Evolutionary conservation across 2,329 filamentous ascomycete genomes (phyloP).

Genomic region (Pestalotiopsis sp.): DNA sequence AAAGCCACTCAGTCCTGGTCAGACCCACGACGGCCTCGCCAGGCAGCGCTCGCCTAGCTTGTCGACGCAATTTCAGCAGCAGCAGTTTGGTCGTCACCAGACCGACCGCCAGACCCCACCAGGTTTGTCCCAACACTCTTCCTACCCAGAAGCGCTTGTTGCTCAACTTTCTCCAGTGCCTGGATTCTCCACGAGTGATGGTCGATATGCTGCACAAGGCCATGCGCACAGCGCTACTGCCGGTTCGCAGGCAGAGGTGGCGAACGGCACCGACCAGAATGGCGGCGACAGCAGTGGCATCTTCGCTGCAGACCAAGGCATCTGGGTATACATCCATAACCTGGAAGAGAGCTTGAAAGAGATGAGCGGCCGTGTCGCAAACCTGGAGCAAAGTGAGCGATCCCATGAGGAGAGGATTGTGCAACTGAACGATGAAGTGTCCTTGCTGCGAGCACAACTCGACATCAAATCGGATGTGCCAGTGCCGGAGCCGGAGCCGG

Average conservation of each 20-base stretch:
- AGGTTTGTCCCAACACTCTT: slow-evolving; percentile 44
- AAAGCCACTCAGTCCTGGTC: slow-evolving; percentile 73
- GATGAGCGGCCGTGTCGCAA: slow-evolving; percentile 45
- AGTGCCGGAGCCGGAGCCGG: slow-evolving; percentile 15
- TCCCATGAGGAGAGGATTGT: slow-evolving; percentile 39
- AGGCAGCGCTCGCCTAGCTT: slow-evolving; percentile 69
- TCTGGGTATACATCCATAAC: slow-evolving; percentile 74
- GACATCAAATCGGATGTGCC: slow-evolving; percentile 25
- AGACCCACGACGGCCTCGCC: slow-evolving; percentile 53
- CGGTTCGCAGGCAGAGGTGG: slow-evolving; percentile 32
- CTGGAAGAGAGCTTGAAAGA: slow-evolving; percentile 64
- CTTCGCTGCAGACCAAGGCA: slow-evolving; percentile 63
- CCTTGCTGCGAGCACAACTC: slow-evolving; percentile 33
- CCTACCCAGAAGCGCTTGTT: slow-evolving; percentile 20
- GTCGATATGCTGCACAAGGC: slow-evolving; percentile 28
- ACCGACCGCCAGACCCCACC: slow-evolving; percentile 60
- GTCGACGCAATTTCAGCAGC: slow-evolving; percentile 66
- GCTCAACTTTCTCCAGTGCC: slow-evolving; percentile 31
- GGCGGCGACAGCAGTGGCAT: slow-evolving; percentile 65
- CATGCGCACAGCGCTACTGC: slow-evolving; percentile 23
- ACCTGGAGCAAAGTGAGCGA: slow-evolving; percentile 43
- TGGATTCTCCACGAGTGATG: slow-evolving; percentile 32
- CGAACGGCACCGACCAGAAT: slow-evolving; percentile 55
- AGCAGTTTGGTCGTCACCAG: slow-evolving; percentile 60
- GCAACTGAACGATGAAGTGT: slow-evolving; percentile 38